Percentiles rank a stretch among this genome's conserved stretches.
Conservation (phyloP, 129 eudicot genomes). For the Chrysanthemum lavandulifolium region DNA sequence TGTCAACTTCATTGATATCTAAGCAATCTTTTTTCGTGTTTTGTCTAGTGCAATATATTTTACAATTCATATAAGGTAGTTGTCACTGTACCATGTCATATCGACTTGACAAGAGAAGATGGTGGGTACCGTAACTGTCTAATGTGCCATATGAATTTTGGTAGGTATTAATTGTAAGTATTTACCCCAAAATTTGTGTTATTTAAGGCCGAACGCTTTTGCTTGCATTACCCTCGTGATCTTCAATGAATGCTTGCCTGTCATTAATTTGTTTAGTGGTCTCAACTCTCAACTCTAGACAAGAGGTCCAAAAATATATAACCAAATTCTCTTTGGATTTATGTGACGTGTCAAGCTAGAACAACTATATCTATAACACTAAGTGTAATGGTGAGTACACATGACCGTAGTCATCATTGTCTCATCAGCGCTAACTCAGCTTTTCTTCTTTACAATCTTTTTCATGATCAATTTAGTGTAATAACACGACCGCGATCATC, state of each 20-base stretch:
- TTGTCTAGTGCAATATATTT: too few species aligned
- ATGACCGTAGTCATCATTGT: too few species aligned
- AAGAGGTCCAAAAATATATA: neutral
- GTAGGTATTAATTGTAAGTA: neutral
- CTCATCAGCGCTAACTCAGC: too few species aligned
- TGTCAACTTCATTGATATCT: too few species aligned
- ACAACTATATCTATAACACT: neutral
- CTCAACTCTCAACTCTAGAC: neutral
- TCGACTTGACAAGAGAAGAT: too few species aligned
- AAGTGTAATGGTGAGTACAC: too few species aligned
- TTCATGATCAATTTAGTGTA: too few species aligned
- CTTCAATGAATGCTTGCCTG: slow-evolving; percentile 18
- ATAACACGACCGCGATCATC: too few species aligned
- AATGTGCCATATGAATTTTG: neutral
- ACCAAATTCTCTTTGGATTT: neutral
- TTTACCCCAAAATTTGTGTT: neutral
- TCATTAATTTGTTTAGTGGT: neutral
- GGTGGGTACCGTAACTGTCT: neutral
- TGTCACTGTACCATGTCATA: neutral
- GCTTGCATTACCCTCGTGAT: slow-evolving; percentile 32
- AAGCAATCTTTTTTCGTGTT: too few species aligned
- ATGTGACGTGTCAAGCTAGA: neutral
- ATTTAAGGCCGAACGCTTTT: slow-evolving; percentile 17
- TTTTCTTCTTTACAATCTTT: too few species aligned
- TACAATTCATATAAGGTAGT: neutral